phyloP scores from a whole-genome alignment of 805 yeast species.

The Cyberlindnera meyerae region DNA sequence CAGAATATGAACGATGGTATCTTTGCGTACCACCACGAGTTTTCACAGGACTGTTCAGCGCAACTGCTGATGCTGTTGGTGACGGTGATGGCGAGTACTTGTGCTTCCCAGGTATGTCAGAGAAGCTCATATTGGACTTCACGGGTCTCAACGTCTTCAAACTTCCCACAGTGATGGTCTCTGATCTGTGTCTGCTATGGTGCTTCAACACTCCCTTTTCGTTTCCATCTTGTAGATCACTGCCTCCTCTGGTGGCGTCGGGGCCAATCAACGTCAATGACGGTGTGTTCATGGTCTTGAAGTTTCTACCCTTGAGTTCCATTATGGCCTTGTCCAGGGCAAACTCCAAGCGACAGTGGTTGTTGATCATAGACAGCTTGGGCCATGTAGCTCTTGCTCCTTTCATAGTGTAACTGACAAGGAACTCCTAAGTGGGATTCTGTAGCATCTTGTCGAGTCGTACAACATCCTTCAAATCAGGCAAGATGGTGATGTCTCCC shows the following conservation, averaged over 20 bases:
- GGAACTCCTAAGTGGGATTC: slow-evolving; percentile 78
- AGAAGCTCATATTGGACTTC: slow-evolving; percentile 16
- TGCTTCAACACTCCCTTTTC: slow-evolving; percentile 3
- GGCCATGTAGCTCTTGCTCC: slow-evolving; percentile 97
- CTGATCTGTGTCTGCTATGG: slow-evolving; percentile 26
- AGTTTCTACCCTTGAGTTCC: slow-evolving; percentile 55
- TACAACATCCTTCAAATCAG: slow-evolving; percentile 52
- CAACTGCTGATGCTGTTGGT: background rate
- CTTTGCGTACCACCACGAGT: no score
- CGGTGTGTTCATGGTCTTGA: slow-evolving; percentile 30
- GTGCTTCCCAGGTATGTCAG: background rate
- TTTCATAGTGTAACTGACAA: slow-evolving; percentile 62
- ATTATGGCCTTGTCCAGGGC: slow-evolving; percentile 77
- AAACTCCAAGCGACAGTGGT: slow-evolving; percentile 88
- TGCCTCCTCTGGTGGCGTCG: background rate
- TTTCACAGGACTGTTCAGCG: background rate
- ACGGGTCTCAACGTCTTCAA: slow-evolving; percentile 16
- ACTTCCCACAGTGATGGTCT: slow-evolving; percentile 17
- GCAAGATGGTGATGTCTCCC: slow-evolving; percentile 91
- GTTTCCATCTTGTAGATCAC: background rate
- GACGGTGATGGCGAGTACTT: background rate
- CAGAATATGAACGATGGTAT: slow-evolving; percentile 22
- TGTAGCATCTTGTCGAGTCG: slow-evolving; percentile 62
- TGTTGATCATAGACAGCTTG: slow-evolving; percentile 73
- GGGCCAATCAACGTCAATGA: no score